Evolutionary conservation across 345 rosid genomes (phyloP).

Genomic region (Psidium friedrichsthalianum): DNA sequence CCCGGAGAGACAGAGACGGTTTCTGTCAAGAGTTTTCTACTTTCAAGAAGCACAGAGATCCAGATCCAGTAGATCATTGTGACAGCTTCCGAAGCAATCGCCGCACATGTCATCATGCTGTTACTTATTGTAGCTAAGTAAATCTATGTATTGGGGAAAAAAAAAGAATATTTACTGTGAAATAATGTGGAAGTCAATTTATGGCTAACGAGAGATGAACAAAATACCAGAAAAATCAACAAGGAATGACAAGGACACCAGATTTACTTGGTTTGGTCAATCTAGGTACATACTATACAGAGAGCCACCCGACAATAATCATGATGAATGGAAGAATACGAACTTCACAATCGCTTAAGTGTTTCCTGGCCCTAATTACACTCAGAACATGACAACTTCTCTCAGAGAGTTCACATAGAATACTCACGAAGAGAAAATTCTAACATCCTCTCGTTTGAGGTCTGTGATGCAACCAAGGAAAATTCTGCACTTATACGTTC

Average conservation of each 20-base stretch:
- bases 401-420: not conserved
- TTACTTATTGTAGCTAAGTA: not conserved
- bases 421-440: not conserved
- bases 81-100: not conserved
- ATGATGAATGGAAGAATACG: not conserved
- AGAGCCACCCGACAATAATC: not conserved
- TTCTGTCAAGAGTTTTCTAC: not conserved
- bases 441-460: not conserved
- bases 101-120: not conserved
- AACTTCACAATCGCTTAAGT: not conserved
- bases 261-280: not conserved
- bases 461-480: not conserved
- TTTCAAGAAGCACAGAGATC: not conserved
- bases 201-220: not conserved
- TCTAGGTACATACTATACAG: not conserved
- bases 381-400: not conserved
- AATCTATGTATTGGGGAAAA: not conserved
- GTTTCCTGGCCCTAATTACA: not conserved
- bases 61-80: not conserved
- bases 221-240: not conserved
- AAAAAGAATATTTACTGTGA: not conserved
- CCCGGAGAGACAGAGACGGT: not conserved
- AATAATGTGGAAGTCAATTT: not conserved
- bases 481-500: not conserved
- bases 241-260: not conserved